A percentile compares a stretch with the other conserved stretches of the same genome.
Evolutionary conservation across 2,329 filamentous ascomycete species (phyloP).

Genomic region (Mycosphaerella sp.): DNA sequence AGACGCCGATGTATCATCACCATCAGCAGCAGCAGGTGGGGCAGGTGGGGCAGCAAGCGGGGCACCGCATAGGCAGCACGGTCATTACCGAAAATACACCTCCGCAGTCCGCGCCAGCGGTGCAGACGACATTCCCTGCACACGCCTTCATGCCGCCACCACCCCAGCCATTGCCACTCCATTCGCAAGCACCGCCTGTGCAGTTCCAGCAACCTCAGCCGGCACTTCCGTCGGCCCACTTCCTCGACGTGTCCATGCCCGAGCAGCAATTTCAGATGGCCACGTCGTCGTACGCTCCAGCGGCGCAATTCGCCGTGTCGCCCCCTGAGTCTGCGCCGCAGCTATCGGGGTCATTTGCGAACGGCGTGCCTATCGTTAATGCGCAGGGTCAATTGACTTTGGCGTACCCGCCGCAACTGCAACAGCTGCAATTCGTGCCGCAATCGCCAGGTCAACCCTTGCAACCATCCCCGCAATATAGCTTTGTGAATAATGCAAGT

Average conservation of each 20-base stretch:
- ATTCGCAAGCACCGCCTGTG: constrained; percentile 11
- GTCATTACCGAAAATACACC: constrained; percentile 42
- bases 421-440: constrained; percentile 22
- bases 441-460: constrained; percentile 15
- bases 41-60: constrained; percentile 7
- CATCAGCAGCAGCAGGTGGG: constrained; percentile 22
- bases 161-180: constrained; percentile 9
- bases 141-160: constrained; percentile 31
- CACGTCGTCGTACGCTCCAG: constrained; percentile 12
- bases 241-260: constrained; percentile 25
- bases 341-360: constrained; percentile 21
- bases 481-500: constrained; percentile 19
- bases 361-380: constrained; percentile 27
- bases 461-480: constrained; percentile 18
- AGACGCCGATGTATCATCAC: constrained; percentile 37
- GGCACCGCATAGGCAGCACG: constrained; percentile 26
- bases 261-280: constrained; percentile 21
- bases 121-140: constrained; percentile 42
- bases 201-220: background rate
- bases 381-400: constrained; percentile 23
- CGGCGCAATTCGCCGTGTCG: constrained; percentile 13
- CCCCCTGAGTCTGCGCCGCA: constrained; percentile 9
- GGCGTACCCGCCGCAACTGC: constrained; percentile 23
- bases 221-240: constrained; percentile 5
- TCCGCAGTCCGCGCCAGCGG: constrained; percentile 46